Conservation (phyloP, 2,329 filamentous ascomycete genomes). For the Aspergillus sp. region DNA sequence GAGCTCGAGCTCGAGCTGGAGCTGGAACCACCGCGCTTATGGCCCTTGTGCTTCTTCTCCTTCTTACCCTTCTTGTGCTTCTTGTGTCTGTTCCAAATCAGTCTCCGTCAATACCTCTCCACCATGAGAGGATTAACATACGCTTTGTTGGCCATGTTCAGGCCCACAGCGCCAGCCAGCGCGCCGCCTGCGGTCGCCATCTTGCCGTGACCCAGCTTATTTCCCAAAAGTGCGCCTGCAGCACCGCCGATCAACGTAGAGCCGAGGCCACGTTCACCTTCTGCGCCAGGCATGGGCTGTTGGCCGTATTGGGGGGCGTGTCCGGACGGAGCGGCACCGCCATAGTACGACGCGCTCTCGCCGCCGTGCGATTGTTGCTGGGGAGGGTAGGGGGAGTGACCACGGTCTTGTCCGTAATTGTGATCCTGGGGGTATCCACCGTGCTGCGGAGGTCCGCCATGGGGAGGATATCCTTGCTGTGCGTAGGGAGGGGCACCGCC, state of each 20-base stretch:
- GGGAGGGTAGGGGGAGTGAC: slow-evolving; percentile 27
- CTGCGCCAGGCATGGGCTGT: slow-evolving; percentile 17
- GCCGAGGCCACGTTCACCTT: slow-evolving; percentile 35
- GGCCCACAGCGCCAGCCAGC: slow-evolving; percentile 31
- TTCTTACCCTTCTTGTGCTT: slow-evolving; percentile 25
- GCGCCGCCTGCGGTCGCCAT: slow-evolving; percentile 33
- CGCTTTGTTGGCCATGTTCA: slow-evolving; percentile 29
- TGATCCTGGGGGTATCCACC: slow-evolving; percentile 16
- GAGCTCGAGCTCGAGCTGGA: slow-evolving; percentile 21
- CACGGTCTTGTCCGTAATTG: slow-evolving; percentile 22
- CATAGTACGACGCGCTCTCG: slow-evolving; percentile 32
- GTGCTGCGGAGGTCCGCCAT: slow-evolving; percentile 6
- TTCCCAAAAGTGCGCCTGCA: slow-evolving; percentile 34
- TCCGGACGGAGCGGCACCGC: slow-evolving; percentile 14
- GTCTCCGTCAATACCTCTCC: background rate
- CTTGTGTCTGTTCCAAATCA: slow-evolving; percentile 17
- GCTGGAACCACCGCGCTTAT: slow-evolving; percentile 14
- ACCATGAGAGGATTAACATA: slow-evolving; percentile 13
- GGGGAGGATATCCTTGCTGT: slow-evolving; percentile 13
- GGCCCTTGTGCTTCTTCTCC: slow-evolving; percentile 22
- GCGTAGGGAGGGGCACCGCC: slow-evolving; percentile 13
- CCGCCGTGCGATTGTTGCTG: slow-evolving; percentile 22
- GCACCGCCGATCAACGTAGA: slow-evolving; percentile 37
- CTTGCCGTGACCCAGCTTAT: slow-evolving; percentile 33
- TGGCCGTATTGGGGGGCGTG: slow-evolving; percentile 19